Base-by-base conservation (phyloP, 148 eudicot species). In the Dianthus caryophyllus region DNA sequence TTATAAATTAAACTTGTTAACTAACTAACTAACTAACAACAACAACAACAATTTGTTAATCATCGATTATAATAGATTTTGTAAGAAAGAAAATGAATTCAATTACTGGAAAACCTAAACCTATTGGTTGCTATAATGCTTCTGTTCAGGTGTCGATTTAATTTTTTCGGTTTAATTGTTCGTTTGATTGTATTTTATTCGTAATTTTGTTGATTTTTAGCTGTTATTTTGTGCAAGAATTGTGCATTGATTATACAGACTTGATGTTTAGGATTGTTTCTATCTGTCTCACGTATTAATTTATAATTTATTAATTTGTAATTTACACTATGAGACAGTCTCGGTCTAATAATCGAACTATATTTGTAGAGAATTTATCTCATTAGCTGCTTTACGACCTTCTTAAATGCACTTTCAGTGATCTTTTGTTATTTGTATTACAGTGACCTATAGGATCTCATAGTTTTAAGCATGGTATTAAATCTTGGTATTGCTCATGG, bases 71-170 rank as follows among this genome's bases (percentile, higher is more conserved):
- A 5, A 10, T 7, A 6, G 1, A 52, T 18, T 51, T 5, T 18
- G 0, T 11, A 57, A 57, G 1, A 29, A 58, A 29, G 8, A 2
- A 0, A 57, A 27, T 26, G 29, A 31, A 57, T 15, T 13, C 5
- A 16, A 16, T 58, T 0, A 17, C 10, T 27, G 52, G 33, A 68
- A 89, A 66, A 53, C 89, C 83, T 44, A 85, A 81, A 68, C 83
- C 96, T 14, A 83, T 93, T 57, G 91, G 95, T 50, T 90, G 87
- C 77, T 90, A 89, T 67, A 71, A 76, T 75, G 84, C 98, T 71
- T 81, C 96, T 30, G 75, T 86, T 73, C 98, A 93, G 98, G 98
- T 93, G 81, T 59, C 43, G 9, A 47, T 48, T 59, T 26, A 18
- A 59, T n/a, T 44, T 43, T 57, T 31, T 9, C 30, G 6, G 1